A percentile compares a stretch with the other conserved stretches of the same genome.
Evolutionary conservation across 306 rosid species (phyloP).

Genomic region (Purshia tridentata): DNA sequence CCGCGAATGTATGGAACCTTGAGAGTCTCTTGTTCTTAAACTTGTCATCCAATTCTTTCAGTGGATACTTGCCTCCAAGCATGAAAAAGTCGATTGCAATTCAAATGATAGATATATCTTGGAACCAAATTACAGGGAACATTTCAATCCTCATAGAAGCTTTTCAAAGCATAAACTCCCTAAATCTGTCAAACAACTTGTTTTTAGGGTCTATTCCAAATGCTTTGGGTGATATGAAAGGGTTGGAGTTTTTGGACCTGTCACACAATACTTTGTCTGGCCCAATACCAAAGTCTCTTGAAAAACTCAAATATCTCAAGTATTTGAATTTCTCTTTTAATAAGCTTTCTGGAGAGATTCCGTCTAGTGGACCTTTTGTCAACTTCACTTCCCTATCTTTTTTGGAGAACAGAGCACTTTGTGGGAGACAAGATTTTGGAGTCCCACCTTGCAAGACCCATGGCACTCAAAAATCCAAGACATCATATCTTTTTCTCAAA

Average conservation of each 20-base stretch:
- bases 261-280: slow-evolving; percentile 2
- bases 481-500: background rate
- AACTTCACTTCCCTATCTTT: background rate
- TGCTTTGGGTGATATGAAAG: background rate
- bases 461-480: background rate
- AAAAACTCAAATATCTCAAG: background rate
- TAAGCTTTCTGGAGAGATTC: background rate
- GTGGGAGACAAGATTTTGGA: slow-evolving; percentile 7
- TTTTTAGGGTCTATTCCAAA: too few relatives aligned
- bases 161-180: too few relatives aligned
- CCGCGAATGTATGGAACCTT: background rate
- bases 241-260: background rate
- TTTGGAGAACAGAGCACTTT: slow-evolving; percentile 1
- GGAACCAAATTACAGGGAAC: too few relatives aligned
- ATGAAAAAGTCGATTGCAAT: too few relatives aligned
- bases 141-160: too few relatives aligned
- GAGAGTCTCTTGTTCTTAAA: background rate
- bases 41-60: too few relatives aligned
- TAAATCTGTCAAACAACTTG: too few relatives aligned
- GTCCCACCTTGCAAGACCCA: slow-evolving; percentile 4
- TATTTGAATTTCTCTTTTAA: background rate
- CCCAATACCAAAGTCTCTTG: background rate
- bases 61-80: too few relatives aligned
- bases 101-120: too few relatives aligned
- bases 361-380: background rate